Evolutionary conservation across 2,329 filamentous ascomycete genomes (phyloP), one percentile per base, ranked within the genome.

Genomic region (Trichoderma guizhouense): DNA sequence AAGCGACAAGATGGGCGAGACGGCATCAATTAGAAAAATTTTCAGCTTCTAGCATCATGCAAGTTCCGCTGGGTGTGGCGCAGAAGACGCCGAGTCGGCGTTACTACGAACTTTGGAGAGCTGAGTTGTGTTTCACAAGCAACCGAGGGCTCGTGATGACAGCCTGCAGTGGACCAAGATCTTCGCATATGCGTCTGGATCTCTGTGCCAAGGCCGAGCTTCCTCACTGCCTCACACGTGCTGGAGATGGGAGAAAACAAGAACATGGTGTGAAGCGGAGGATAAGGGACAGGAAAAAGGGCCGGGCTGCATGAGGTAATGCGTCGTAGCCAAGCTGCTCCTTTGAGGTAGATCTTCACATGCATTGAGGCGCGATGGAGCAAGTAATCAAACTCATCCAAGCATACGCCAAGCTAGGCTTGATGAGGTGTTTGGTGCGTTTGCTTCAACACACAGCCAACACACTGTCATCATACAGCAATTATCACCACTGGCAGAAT

Each of bases 111-210:
- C 26, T 34, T 12, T 24, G 43, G 11, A 15, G 63, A 67, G 53
- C 53, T 67, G 64, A 39, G 32, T 14, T 62, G 39, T 24, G 67
- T 69, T 69, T 61, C 67, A 69, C 67, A 69, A 62, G 39, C 67
- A 53, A 36, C 67, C 67, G 57, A 69, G 57, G 39, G 26, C 67
- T 69, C 67, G 57, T 69, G 67, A 69, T 69, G 67, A 53, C 36
- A 36, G 39, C n/a, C 24, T 36, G 36, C 18, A 30, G 32, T 58
- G 21, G 67, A 32, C 67, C 61, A 28, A 51, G n/a, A 69, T 60
- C 28, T 61, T 58, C 66, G 57, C 57, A 14, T 12, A 32, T 34
- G 57, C 28, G 57, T 60, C 60, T 62, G 28, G 21, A 39, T 62
- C 12, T 62, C 12, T 24, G 18, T 34, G 18, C 61, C 14, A 39